These are phyloP conservation scores for Helotiales sp. DNA, from an alignment of 2,329 filamentous ascomycete species.

Conservation along the genomic window DNA sequence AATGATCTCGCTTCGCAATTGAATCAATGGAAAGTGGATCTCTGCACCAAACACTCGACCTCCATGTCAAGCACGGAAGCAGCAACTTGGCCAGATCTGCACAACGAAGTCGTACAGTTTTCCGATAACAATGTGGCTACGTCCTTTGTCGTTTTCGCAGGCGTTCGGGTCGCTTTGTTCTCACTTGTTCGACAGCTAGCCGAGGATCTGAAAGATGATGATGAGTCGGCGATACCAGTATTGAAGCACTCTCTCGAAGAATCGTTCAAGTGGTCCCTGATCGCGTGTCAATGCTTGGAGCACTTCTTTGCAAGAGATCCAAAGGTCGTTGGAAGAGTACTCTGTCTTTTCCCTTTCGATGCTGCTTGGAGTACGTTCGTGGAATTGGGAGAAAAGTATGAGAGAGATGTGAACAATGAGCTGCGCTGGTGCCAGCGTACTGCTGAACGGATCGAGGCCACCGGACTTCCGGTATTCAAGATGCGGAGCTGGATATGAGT, in stretches of 20 bases:
- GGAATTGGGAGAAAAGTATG: constrained; percentile 3
- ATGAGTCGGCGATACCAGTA: constrained; percentile 7
- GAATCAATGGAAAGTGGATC: constrained; percentile 11
- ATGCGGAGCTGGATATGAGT: background rate
- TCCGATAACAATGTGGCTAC: constrained; percentile 4
- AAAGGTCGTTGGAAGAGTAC: constrained; percentile 6
- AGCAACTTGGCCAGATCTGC: constrained; percentile 13
- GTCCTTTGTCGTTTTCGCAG: constrained; percentile 13
- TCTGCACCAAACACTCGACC: constrained; percentile 8
- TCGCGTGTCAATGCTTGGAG: constrained; percentile 18
- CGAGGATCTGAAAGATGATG: constrained; percentile 6
- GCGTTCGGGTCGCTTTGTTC: constrained; percentile 11
- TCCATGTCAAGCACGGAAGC: constrained; percentile 1
- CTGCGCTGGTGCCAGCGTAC: constrained; percentile 14
- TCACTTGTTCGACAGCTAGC: constrained; percentile 8
- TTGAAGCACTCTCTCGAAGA: constrained; percentile 6
- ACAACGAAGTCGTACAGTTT: constrained; percentile 12
- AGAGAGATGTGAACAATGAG: constrained; percentile 10
- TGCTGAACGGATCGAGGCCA: constrained; percentile 6
- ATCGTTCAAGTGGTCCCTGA: constrained; percentile 15
- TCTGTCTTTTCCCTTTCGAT: constrained; percentile 14
- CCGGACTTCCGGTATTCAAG: constrained; percentile 14
- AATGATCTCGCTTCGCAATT: constrained; percentile 8
- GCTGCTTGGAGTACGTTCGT: constrained; percentile 14
- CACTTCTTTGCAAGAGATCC: constrained; percentile 13